Conservation (phyloP, 495 filamentous ascomycete species). For the Parathielavia hyrcaniae region DNA sequence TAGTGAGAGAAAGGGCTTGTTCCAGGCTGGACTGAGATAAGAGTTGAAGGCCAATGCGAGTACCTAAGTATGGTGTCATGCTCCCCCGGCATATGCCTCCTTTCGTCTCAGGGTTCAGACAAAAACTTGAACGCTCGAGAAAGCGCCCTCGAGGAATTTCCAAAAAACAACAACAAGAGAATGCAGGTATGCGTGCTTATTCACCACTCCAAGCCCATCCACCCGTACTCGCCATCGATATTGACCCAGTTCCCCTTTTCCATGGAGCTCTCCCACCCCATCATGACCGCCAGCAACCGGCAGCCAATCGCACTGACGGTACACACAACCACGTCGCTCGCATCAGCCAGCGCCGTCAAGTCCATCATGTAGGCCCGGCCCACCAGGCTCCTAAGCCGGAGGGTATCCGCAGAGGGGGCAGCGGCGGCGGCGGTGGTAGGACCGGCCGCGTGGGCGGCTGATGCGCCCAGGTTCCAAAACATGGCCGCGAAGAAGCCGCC, state of each 20-base stretch:
- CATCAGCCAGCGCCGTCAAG: constrained; percentile 56
- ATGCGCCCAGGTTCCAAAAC: constrained; percentile 59
- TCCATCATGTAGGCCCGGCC: constrained; percentile 67
- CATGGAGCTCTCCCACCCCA: constrained; percentile 68
- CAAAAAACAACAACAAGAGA: neutral
- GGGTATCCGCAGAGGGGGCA: constrained; percentile 45
- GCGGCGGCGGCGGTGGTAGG: constrained; percentile 4
- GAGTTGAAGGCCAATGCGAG: neutral
- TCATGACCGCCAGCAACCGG: constrained; percentile 64
- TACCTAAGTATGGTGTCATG: constrained; percentile 23
- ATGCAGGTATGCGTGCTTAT: neutral
- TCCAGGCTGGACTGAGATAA: neutral
- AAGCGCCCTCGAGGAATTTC: constrained; percentile 16
- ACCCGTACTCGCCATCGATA: constrained; percentile 61
- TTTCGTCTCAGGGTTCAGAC: neutral
- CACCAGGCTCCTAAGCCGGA: constrained; percentile 56
- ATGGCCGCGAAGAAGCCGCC: constrained; percentile 65
- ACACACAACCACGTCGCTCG: constrained; percentile 59
- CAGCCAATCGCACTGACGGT: constrained; percentile 61
- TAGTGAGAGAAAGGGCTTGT: no score
- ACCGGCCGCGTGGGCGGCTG: constrained; percentile 16
- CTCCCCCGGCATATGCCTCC: neutral
- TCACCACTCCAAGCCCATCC: constrained; percentile 44
- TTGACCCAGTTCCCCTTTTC: constrained; percentile 56
- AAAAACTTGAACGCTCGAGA: neutral